Base-by-base conservation (phyloP, 202 grass and related monocot genomes). In the Panicum hallii region DNA sequence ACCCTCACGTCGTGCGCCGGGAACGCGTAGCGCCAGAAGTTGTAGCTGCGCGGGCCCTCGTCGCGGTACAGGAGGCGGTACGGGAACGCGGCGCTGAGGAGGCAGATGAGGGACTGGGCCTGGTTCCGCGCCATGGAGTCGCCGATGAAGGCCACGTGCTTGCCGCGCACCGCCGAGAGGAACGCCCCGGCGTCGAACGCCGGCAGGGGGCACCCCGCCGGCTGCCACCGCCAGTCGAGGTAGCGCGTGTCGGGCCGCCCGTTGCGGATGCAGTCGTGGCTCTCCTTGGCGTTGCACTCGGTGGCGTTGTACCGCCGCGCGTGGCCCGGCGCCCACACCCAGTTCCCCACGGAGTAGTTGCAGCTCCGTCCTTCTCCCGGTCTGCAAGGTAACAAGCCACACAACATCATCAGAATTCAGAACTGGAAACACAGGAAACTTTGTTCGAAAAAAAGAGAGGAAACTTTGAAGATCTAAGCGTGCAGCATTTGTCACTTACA, bases 81-180 rank as follows among this genome's bases (percentile, higher is more conserved):
- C 4, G 61, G 81, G 86, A 64, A 79, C 6, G 81, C 17, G 16
- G 88, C 20, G 70, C 6, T 55, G 60, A 94, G 87, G 65, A 91
- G 89, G 83, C 91, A 94, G 58, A 86, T 8, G 5, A 94, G 78
- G 2, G 91, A 91, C 74, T 90, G 86, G 6, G 84, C 83, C 76
- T 94, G 91, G 79, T 94, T 94, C 19, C 89, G 77, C 5, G 85
- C 75, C 85, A 91, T 94, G 5, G 91, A 94, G 77, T 91, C 89
- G 41, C 92, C 89, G 11, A 91, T 16, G 49, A 94, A 89, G 13
- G 86, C 86, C 4, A 84, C 62, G 16, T 90, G 88, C 77, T 57
- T 87, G 22, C 80, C 77, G 43, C 72, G 83, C 44, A 78, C 70
- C 0, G 74, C 41, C 4, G 57, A 36, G 19, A 94, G 85, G 79